Evolutionary conservation across 257 asterid genomes (phyloP), one percentile per base, ranked within the genome.

Genomic region (Cynanchum wilfordii): DNA sequence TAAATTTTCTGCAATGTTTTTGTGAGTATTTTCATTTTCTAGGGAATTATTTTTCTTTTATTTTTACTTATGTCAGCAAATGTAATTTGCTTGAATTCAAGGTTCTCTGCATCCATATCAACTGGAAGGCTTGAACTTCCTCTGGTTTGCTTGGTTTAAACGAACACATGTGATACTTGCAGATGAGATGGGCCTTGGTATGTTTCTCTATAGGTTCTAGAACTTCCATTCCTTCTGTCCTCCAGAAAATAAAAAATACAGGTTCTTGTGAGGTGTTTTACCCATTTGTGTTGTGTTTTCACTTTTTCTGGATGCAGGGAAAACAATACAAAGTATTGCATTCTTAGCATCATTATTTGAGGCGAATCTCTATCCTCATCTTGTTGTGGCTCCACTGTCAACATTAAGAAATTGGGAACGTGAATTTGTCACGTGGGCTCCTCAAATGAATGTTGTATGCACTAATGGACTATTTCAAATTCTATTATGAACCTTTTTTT

Each of bases 131-230:
- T 87, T 95, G 88, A 95, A 95, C 82, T 95, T 95, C 87, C 78
- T 95, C 79, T 96, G 98, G 22, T 95, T 88, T 89, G 79, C 99
- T 76, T 95, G 99, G 99, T 87, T 89, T 75, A 95, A 95, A 83
- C 97, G 89, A 71, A 95, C 99, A 5, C 99, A 95, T 81, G 99
- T 95, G 64, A 92, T 95, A 83, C 97, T 95, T 77, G 99, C 99
- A 25, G 99, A 95, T 87, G 99, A 95, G 84, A 94, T 94, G 98
- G 98, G 98, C 68, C 98, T 95, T 79, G 99, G 99, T 95, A 87
- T 66, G 90, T 71, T 79, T 70, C 44, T 7, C 11, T 72, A 42
- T 73, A 49, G 75, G 22, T 69, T 77, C 63, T 73, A 58, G 66
- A 47, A 16, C 47, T 62, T 78, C 54, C 52, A 47, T 25, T n/a